phyloP scores from a whole-genome alignment of 1,284 basidiomycete genomes.

The Inonotus hispidus region DNA sequence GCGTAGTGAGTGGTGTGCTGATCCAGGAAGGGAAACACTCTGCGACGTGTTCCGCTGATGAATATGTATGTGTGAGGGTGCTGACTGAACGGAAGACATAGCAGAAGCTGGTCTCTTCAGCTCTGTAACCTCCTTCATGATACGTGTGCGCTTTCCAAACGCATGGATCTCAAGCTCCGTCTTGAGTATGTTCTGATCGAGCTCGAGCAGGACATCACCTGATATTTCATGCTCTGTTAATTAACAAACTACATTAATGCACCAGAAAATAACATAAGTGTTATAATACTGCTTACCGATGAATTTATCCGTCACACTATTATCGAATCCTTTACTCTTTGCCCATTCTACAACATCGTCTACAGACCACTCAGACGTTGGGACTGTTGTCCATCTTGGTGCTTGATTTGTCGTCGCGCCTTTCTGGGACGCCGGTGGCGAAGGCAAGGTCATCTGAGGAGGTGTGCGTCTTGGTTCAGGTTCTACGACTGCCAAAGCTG shows the following conservation, averaged over 20 bases:
- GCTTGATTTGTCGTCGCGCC: background rate
- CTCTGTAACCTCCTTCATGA: constrained; percentile 92
- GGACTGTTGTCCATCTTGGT: constrained; percentile 20
- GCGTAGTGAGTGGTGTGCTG: constrained; percentile 16
- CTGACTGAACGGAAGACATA: constrained; percentile 27
- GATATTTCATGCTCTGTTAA: constrained; percentile 94
- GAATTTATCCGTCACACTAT: constrained; percentile 80
- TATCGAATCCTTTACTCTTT: constrained; percentile 79
- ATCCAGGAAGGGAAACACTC: constrained; percentile 20
- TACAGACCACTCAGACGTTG: constrained; percentile 78
- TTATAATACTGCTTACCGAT: constrained; percentile 46
- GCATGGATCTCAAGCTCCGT: constrained; percentile 92
- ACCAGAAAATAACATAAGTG: background rate
- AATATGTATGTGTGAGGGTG: constrained; percentile 35
- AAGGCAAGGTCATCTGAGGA: constrained; percentile 13
- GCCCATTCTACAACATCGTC: constrained; percentile 92
- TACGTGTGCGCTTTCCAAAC: constrained; percentile 91
- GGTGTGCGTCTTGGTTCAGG: background rate
- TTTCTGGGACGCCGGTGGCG: constrained; percentile 18
- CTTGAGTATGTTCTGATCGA: constrained; percentile 90
- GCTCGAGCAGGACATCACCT: constrained; percentile 92
- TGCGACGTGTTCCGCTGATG: constrained; percentile 40
- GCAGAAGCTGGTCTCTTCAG: constrained; percentile 65
- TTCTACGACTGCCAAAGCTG: background rate
- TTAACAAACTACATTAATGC: constrained; percentile 8